These are phyloP conservation scores for Cladosporium sp. DNA, from an alignment of 2,329 filamentous ascomycete genomes.

Conservation along the genomic window DNA sequence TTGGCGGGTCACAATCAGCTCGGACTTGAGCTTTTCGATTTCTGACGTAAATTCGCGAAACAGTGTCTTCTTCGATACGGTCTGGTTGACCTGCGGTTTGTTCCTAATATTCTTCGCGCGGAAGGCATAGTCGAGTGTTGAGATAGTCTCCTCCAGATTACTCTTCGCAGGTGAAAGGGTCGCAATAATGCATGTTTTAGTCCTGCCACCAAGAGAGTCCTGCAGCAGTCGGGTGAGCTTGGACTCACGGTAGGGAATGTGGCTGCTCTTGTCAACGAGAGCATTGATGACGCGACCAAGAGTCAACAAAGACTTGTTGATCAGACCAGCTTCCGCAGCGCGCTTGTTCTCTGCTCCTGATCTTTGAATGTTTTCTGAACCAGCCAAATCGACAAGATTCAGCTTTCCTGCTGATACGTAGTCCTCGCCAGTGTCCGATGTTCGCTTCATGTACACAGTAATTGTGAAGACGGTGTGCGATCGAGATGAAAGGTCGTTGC, in stretches of 20 bases:
- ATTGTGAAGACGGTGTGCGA: conserved; percentile 98
- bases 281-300: conserved; percentile 96
- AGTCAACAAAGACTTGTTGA: conserved; percentile 96
- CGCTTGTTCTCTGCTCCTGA: conserved; percentile 98
- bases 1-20: conserved; percentile 86
- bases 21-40: conserved; percentile 90
- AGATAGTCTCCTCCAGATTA: conserved; percentile 97
- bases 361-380: conserved; percentile 95
- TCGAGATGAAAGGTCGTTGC: conserved; percentile 94
- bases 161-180: conserved; percentile 91
- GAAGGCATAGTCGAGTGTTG: conserved; percentile 95
- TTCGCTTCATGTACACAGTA: conserved; percentile 82
- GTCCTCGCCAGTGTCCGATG: conserved; percentile 79
- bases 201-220: conserved; percentile 91
- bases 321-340: conserved; percentile 88
- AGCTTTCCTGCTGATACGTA: conserved; percentile 88
- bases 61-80: conserved; percentile 88
- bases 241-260: conserved; percentile 92
- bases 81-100: conserved; percentile 90
- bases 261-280: conserved; percentile 79
- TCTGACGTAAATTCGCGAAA: conserved; percentile 85
- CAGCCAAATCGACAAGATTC: conserved; percentile 92
- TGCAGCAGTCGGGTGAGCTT: conserved; percentile 92
- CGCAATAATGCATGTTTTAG: conserved; percentile 98
- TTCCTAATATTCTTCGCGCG: conserved; percentile 98